These are phyloP conservation scores for Colletotrichum sublineola DNA, from an alignment of 2,329 filamentous ascomycete species.

Conservation along the genomic window DNA sequence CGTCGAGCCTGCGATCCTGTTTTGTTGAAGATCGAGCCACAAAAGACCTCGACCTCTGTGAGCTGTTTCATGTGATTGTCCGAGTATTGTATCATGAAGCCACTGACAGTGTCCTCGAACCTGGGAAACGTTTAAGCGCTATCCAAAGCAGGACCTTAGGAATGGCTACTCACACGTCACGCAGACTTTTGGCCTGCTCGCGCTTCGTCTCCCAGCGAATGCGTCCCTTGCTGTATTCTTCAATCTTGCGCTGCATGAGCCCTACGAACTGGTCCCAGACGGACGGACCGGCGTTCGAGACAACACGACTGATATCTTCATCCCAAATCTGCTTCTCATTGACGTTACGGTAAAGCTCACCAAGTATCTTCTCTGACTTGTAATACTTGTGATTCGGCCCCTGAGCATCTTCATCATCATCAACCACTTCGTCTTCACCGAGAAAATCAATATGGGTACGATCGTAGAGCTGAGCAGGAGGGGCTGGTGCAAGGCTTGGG, in stretches of 20 bases:
- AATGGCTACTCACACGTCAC: conserved; percentile 57
- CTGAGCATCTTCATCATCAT: conserved; percentile 63
- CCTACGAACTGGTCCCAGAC: conserved; percentile 61
- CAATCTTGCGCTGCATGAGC: conserved; percentile 48
- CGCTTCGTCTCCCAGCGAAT: conserved; percentile 52
- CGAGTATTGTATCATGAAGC: conserved; percentile 58
- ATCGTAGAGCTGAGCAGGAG: conserved; percentile 59
- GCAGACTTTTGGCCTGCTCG: conserved; percentile 59
- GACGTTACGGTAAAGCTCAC: conserved; percentile 77
- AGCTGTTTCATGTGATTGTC: conserved; percentile 60
- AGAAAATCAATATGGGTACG: conserved; percentile 58
- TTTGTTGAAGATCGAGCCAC: conserved; percentile 68
- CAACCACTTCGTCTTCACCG: conserved; percentile 50
- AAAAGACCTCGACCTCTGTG: conserved; percentile 67
- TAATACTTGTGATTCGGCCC: conserved; percentile 70
- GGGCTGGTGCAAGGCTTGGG: conserved; percentile 61
- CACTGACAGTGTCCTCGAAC: conserved; percentile 60
- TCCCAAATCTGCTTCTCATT: conserved; percentile 78
- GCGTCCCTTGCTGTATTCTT: conserved; percentile 45
- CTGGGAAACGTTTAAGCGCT: conserved; percentile 45
- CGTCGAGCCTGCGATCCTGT: conserved; percentile 62
- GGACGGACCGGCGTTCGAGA: conserved; percentile 47
- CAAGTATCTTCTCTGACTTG: conserved; percentile 75
- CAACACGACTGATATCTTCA: conserved; percentile 57
- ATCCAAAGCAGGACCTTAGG: neutral